phyloP scores from a whole-genome alignment of 2,329 filamentous ascomycete genomes.

The Penicillium sp. region DNA sequence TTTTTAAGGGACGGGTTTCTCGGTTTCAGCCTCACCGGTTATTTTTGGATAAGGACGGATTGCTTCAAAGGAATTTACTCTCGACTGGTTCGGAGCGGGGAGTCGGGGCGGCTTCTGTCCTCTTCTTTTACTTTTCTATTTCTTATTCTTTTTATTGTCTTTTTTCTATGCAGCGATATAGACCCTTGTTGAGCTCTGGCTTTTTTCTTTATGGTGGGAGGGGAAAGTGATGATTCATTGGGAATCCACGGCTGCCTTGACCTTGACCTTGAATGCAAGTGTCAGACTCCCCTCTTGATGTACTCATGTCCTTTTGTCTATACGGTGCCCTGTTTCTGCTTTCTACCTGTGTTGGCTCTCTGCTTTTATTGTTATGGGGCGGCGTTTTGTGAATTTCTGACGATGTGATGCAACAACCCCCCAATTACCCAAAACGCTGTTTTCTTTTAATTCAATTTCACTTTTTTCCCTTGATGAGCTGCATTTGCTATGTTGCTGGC shows the following conservation, averaged over 20 bases:
- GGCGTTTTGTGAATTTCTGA: constrained; percentile 5
- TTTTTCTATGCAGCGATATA: background rate
- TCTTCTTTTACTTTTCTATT: constrained; percentile 1
- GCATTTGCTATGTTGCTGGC: background rate
- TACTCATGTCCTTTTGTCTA: background rate
- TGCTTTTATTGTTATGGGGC: background rate
- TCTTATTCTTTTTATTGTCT: background rate
- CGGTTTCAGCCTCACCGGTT: background rate
- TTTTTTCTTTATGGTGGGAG: background rate
- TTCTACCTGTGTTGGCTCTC: background rate
- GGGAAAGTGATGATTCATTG: background rate
- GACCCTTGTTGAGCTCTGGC: background rate
- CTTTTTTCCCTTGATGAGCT: background rate
- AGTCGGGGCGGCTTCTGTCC: background rate
- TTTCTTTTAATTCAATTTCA: background rate
- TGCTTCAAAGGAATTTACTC: constrained; percentile 4
- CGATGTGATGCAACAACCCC: constrained; percentile 1
- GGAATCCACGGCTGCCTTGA: background rate
- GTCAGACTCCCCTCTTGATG: background rate
- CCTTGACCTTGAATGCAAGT: background rate
- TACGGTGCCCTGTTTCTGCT: background rate
- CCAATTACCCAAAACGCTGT: background rate
- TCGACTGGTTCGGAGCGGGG: constrained; percentile 4
- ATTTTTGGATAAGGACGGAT: constrained; percentile 4
- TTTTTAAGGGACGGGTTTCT: background rate